These are phyloP conservation scores for Aspergillus leporis DNA, from an alignment of 495 filamentous ascomycete species.

Conservation along the genomic window DNA sequence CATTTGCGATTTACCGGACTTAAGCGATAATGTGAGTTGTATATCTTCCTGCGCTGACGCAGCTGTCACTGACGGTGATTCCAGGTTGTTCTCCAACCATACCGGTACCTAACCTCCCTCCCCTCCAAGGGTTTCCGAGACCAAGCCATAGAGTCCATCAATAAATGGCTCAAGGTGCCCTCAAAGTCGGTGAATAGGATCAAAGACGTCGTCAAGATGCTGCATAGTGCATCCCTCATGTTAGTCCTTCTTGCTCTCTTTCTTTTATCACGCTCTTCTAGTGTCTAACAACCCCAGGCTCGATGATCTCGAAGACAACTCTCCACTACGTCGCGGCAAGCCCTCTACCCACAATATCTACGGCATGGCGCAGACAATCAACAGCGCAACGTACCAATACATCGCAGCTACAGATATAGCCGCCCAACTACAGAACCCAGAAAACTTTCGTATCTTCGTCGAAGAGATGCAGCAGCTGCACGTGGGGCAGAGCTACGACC, in stretches of 20 bases:
- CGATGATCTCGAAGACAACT: slow-evolving; percentile 59
- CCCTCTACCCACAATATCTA: slow-evolving; percentile 86
- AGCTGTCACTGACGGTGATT: too few species aligned
- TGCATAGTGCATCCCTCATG: slow-evolving; percentile 28
- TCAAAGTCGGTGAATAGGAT: slow-evolving; percentile 11
- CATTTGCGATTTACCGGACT: too few species aligned
- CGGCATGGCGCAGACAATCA: slow-evolving; percentile 84
- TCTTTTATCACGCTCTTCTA: too few species aligned
- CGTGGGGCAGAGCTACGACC: slow-evolving; percentile 31
- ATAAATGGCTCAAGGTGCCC: slow-evolving; percentile 21
- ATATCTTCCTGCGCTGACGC: too few species aligned
- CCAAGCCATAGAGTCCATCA: slow-evolving; percentile 12
- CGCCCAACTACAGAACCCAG: background rate
- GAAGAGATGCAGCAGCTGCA: slow-evolving; percentile 24
- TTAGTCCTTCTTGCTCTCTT: too few species aligned
- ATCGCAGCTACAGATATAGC: slow-evolving; percentile 66
- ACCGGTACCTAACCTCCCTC: background rate
- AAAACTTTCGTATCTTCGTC: slow-evolving; percentile 29
- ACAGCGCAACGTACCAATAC: slow-evolving; percentile 86
- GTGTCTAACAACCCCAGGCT: too few species aligned
- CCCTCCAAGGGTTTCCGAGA: background rate
- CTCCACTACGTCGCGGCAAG: slow-evolving; percentile 69
- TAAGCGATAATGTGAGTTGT: too few species aligned
- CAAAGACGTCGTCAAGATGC: slow-evolving; percentile 13
- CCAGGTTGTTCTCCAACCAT: too few species aligned